These are phyloP conservation scores for Cyclospora cayetanensis DNA, from an alignment of 169 alveolate genomes.

Conservation along the genomic window DNA sequence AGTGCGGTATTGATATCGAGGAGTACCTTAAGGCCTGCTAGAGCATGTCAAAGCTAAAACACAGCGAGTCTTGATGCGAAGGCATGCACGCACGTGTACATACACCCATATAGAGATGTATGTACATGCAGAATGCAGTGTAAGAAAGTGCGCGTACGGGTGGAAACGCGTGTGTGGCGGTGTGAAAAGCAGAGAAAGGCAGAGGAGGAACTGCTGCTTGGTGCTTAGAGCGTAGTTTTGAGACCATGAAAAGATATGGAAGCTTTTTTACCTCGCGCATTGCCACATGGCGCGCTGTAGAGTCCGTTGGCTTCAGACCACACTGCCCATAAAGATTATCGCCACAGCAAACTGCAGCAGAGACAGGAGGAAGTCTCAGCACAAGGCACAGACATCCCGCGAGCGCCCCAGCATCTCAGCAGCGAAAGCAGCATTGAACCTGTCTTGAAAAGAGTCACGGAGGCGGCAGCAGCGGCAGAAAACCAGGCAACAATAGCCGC, in stretches of 20 bases:
- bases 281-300: slow-evolving; percentile 12
- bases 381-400: not conserved
- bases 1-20: too few relatives aligned
- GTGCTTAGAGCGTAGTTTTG: too few relatives aligned
- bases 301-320: slow-evolving; percentile 59
- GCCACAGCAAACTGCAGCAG: slow-evolving; percentile 58
- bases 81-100: not conserved
- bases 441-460: not conserved
- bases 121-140: not conserved
- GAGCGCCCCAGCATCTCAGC: not conserved
- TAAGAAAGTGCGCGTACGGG: not conserved
- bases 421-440: not conserved
- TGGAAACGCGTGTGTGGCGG: not conserved
- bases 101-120: not conserved
- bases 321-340: slow-evolving; percentile 54
- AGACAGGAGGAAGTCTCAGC: not conserved
- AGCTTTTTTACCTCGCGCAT: not conserved
- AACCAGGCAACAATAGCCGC: not conserved
- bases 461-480: not conserved
- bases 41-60: not conserved
- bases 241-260: not conserved
- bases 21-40: too few relatives aligned
- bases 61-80: not conserved
- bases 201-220: too few relatives aligned
- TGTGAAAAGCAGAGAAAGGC: not conserved